Evolutionary conservation across 495 filamentous ascomycete species (phyloP).

Genomic region (Oleoguttula mirabilis): DNA sequence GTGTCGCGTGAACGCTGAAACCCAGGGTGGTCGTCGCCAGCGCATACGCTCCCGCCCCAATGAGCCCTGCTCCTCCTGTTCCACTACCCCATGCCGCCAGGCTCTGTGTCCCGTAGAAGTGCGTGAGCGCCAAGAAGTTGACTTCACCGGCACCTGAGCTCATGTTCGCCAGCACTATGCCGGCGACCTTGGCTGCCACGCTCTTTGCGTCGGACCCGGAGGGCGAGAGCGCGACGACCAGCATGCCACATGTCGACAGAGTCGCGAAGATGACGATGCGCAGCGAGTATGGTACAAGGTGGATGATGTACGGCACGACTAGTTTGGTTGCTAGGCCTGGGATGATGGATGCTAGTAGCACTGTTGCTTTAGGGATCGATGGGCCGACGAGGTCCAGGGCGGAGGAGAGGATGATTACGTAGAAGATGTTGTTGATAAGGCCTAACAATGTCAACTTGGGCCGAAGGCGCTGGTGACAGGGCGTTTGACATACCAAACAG

Average conservation of each 20-base stretch:
- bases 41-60: conserved; percentile 80
- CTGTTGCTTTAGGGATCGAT: conserved; percentile 70
- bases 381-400: conserved; percentile 90
- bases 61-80: conserved; percentile 77
- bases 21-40: conserved; percentile 67
- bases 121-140: conserved; percentile 79
- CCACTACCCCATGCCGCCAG: conserved; percentile 88
- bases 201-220: conserved; percentile 44
- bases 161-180: conserved; percentile 74
- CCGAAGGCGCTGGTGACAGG: background rate
- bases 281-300: conserved; percentile 63
- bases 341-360: conserved; percentile 84
- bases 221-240: conserved; percentile 70
- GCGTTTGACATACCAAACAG: conserved; percentile 56
- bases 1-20: conserved; percentile 53
- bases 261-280: conserved; percentile 62
- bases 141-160: conserved; percentile 78
- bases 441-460: conserved; percentile 38
- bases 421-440: conserved; percentile 94
- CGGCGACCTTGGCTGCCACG: conserved; percentile 62
- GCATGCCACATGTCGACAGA: conserved; percentile 70
- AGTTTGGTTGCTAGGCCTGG: conserved; percentile 84
- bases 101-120: conserved; percentile 85
- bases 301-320: conserved; percentile 84
- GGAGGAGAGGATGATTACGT: conserved; percentile 92